These are phyloP conservation scores for Hippophae tibetana DNA, from an alignment of 306 rosid genomes.

Conservation along the genomic window DNA sequence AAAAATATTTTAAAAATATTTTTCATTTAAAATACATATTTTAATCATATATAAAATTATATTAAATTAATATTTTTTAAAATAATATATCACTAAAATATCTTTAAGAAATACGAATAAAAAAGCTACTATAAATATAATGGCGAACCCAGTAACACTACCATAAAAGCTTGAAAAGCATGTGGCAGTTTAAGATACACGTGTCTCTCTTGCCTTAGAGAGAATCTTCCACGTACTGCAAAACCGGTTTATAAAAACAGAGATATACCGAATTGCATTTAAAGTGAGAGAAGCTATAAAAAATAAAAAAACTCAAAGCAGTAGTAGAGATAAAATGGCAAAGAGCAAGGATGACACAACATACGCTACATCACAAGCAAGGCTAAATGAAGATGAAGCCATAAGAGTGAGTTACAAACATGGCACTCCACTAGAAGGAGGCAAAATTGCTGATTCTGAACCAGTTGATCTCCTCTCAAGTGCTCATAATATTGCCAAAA, in stretches of 20 bases:
- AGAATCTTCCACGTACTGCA: not conserved
- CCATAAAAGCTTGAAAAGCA: not conserved
- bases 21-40: no score
- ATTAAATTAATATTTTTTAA: no score
- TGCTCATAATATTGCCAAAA: slow-evolving; percentile 19
- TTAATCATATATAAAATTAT: no score
- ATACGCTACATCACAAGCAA: slow-evolving; percentile 49
- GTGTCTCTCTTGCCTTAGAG: not conserved
- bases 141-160: not conserved
- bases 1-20: no score
- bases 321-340: slow-evolving; percentile 21
- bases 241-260: not conserved
- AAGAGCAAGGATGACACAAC: slow-evolving; percentile 45
- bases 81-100: not conserved
- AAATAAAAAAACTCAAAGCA: not conserved
- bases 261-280: not conserved
- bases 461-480: slow-evolving; percentile 35
- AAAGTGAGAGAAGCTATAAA: not conserved
- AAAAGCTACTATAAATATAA: not conserved
- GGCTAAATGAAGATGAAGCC: slow-evolving; percentile 41
- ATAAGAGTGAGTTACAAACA: slow-evolving; percentile 40
- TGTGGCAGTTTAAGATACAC: slow-evolving; percentile 4
- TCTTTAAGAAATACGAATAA: not conserved
- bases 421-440: slow-evolving; percentile 62
- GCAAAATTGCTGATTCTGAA: slow-evolving; percentile 47